These are phyloP conservation scores for Eucalyptus erythrocorys DNA, from an alignment of 345 rosid genomes.

Conservation along the genomic window DNA sequence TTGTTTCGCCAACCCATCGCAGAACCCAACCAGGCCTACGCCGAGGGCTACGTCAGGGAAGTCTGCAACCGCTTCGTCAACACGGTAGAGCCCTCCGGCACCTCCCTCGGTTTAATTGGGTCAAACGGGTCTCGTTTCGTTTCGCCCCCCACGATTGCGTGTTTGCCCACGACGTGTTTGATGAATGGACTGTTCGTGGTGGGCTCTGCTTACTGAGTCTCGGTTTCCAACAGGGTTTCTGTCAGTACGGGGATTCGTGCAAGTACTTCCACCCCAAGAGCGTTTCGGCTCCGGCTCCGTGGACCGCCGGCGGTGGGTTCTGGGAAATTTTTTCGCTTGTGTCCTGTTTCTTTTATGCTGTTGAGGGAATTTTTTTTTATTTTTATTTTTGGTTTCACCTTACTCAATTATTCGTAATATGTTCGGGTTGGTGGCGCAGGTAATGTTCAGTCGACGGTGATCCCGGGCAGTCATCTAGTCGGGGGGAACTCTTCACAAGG, in stretches of 20 bases:
- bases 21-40: slow-evolving; percentile 13
- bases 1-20: background rate
- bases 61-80: slow-evolving; percentile 63
- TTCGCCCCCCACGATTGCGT: background rate
- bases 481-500: slow-evolving; percentile 16
- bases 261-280: slow-evolving; percentile 50
- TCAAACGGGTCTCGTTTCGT: no score
- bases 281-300: background rate
- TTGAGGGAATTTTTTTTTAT: background rate
- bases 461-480: slow-evolving; percentile 3
- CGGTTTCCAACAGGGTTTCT: slow-evolving; percentile 42
- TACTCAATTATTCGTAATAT: background rate
- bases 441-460: background rate
- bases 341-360: background rate
- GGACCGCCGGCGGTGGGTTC: background rate
- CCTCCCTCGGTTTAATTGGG: no score
- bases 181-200: background rate
- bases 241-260: slow-evolving; percentile 78
- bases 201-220: background rate
- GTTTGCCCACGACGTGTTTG: accelerated
- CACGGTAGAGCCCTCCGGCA: slow-evolving; percentile 8
- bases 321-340: background rate
- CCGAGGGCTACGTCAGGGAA: slow-evolving; percentile 17
- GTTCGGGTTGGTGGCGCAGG: background rate
- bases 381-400: background rate